Evolutionary conservation across 1,139 yeast genomes (phyloP).

Genomic region (Saccharomyces hybrid): DNA sequence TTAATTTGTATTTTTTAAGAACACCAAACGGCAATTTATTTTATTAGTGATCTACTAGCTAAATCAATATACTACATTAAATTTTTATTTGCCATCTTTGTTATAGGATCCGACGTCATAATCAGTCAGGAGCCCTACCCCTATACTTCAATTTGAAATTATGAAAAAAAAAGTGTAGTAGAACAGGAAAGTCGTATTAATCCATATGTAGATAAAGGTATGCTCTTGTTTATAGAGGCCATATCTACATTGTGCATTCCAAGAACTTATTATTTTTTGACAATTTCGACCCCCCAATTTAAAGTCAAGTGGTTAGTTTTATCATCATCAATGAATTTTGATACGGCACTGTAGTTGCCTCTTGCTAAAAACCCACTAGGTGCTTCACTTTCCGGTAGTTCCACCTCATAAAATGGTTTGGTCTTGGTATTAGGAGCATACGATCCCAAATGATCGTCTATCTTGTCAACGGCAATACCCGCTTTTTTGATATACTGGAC

Average conservation of each 20-base stretch:
- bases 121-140: not conserved
- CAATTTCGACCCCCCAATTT: conserved; percentile 83
- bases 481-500: conserved; percentile 79
- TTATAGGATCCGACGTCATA: not conserved
- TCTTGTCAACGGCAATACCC: conserved; percentile 79
- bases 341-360: conserved; percentile 73
- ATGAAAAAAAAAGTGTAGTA: not conserved
- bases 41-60: not conserved
- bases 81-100: not conserved
- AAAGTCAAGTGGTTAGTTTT: conserved; percentile 62
- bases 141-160: not conserved
- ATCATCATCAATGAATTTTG: conserved; percentile 87
- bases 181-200: not conserved
- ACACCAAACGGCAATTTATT: not conserved
- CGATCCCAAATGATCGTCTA: conserved; percentile 84
- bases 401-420: conserved; percentile 73
- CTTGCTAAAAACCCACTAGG: conserved; percentile 87
- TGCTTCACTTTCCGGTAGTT: conserved; percentile 80
- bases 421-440: conserved; percentile 84
- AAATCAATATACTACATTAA: not conserved
- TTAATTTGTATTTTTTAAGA: not conserved
- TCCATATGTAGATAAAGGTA: not conserved
- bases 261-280: conserved; percentile 25
- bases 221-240: not conserved
- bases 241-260: not conserved